phyloP scores from a whole-genome alignment of 768 basidiomycete species.

The Kockovaella imperatae region DNA sequence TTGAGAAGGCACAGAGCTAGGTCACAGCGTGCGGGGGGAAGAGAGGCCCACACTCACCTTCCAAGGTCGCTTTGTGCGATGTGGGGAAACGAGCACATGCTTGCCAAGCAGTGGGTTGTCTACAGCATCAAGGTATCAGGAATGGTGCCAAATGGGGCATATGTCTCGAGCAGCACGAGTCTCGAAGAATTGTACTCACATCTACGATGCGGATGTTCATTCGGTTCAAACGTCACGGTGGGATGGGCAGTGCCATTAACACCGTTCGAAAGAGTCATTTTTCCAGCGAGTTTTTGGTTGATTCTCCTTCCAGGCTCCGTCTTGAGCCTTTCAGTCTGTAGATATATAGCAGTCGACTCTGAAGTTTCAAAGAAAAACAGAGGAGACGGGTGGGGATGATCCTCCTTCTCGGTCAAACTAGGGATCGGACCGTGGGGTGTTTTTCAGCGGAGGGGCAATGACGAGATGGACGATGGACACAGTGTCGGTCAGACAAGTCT shows the following conservation, averaged over 20 bases:
- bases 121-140: conserved; percentile 35
- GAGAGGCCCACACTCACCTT: conserved; percentile 17
- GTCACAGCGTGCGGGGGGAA: not conserved
- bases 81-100: conserved; percentile 76
- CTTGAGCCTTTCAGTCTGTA: too few species aligned
- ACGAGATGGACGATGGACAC: too few species aligned
- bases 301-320: too few species aligned
- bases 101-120: conserved; percentile 74
- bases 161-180: not conserved
- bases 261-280: not conserved
- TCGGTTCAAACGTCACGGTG: conserved; percentile 19
- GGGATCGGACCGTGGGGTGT: too few species aligned
- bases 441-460: too few species aligned
- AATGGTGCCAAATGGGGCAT: not conserved
- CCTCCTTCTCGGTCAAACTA: too few species aligned
- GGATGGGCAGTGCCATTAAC: not conserved
- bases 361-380: too few species aligned
- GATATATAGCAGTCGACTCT: too few species aligned
- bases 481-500: too few species aligned
- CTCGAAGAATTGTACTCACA: conserved; percentile 20
- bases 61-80: conserved; percentile 87
- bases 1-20: not conserved
- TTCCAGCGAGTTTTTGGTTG: too few species aligned
- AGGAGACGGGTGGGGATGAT: too few species aligned
- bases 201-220: conserved; percentile 37